These are phyloP conservation scores for Hemisphaericaspora subhashii DNA, from an alignment of 1,139 yeast species.

Conservation along the genomic window DNA sequence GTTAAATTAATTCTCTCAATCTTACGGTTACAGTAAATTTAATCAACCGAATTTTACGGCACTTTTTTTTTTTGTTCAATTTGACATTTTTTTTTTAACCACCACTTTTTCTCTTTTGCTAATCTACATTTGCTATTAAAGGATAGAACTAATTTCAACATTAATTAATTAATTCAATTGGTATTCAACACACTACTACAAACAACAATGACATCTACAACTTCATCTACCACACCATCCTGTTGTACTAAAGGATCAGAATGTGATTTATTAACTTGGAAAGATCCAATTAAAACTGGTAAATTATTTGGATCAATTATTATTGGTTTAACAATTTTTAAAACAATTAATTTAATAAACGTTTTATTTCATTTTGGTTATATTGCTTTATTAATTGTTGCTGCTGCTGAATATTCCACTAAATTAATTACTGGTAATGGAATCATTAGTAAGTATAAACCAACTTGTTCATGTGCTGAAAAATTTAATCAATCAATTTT, in stretches of 20 bases:
- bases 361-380: slow-evolving; percentile 58
- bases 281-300: slow-evolving; percentile 76
- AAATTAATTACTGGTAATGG: slow-evolving; percentile 70
- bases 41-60: no score
- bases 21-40: no score
- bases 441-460: slow-evolving; percentile 65
- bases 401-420: slow-evolving; percentile 69
- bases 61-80: no score
- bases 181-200: no score
- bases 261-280: slow-evolving; percentile 70
- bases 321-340: slow-evolving; percentile 58
- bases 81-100: no score
- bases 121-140: no score
- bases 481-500: slow-evolving; percentile 39
- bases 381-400: slow-evolving; percentile 54
- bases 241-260: slow-evolving; percentile 10
- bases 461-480: slow-evolving; percentile 43
- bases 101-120: no score
- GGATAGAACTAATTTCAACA: no score
- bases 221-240: not conserved
- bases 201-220: not conserved
- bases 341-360: slow-evolving; percentile 69
- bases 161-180: no score
- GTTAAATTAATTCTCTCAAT: no score
- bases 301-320: slow-evolving; percentile 70